phyloP scores from a whole-genome alignment of 306 rosid species.

The Malus sylvestris region DNA sequence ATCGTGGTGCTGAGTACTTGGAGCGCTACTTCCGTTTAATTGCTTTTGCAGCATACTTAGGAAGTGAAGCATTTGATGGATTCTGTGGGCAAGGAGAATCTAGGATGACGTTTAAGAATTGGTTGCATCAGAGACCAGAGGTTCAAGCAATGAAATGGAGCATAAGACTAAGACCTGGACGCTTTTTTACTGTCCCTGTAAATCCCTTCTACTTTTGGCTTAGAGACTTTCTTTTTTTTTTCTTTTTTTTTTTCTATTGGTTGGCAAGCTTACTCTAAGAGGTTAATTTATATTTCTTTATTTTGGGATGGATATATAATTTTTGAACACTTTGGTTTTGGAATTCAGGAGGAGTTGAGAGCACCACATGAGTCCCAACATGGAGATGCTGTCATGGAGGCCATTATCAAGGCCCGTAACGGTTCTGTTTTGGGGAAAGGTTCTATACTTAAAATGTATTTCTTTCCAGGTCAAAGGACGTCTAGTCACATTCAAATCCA shows the following conservation, averaged over 20 bases:
- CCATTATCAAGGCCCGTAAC: slow-evolving; percentile 58
- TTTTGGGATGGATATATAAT: slow-evolving; percentile 8
- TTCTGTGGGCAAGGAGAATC: slow-evolving; percentile 65
- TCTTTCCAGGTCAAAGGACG: slow-evolving; percentile 90
- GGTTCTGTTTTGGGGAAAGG: slow-evolving; percentile 90
- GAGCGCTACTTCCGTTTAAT: slow-evolving; percentile 87
- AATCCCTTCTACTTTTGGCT: slow-evolving; percentile 15
- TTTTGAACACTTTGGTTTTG: slow-evolving; percentile 24
- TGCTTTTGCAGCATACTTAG: slow-evolving; percentile 94
- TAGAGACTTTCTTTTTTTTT: not conserved
- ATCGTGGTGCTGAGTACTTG: slow-evolving; percentile 85
- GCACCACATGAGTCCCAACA: slow-evolving; percentile 77
- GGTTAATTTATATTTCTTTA: not conserved
- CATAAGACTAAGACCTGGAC: slow-evolving; percentile 78
- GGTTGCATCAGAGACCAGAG: slow-evolving; percentile 83
- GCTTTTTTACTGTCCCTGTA: slow-evolving; percentile 81
- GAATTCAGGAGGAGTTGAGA: slow-evolving; percentile 70
- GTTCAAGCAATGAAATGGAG: slow-evolving; percentile 95
- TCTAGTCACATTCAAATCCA: slow-evolving; percentile 71
- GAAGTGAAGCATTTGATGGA: slow-evolving; percentile 88
- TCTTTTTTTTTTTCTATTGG: not conserved
- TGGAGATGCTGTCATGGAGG: slow-evolving; percentile 91
- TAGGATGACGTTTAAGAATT: slow-evolving; percentile 70
- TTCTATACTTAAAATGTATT: slow-evolving; percentile 85
- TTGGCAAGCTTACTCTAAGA: not conserved